These are phyloP conservation scores for Salvia rosmarinus DNA, from an alignment of 257 asterid species.

Conservation along the genomic window DNA sequence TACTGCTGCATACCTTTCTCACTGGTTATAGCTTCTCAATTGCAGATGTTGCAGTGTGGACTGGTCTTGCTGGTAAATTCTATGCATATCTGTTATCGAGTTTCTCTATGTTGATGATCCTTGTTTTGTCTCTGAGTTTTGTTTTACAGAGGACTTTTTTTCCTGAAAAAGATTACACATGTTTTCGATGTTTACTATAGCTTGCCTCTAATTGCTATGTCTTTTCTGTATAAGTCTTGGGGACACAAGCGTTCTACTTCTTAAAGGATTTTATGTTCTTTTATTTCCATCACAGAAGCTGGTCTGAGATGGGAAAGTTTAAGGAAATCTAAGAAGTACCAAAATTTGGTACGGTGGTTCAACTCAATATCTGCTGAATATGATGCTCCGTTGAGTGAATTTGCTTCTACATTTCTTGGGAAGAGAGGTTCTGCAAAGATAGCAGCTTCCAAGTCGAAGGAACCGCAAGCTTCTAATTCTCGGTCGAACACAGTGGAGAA, in stretches of 20 bases:
- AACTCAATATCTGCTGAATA: slow-evolving; percentile 70
- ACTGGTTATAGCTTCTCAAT: slow-evolving; percentile 71
- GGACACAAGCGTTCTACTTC: neutral
- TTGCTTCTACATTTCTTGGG: slow-evolving; percentile 52
- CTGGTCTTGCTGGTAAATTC: slow-evolving; percentile 77
- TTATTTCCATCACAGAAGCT: slow-evolving; percentile 54
- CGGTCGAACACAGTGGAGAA: slow-evolving; percentile 42
- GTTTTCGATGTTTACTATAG: neutral
- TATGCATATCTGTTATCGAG: neutral
- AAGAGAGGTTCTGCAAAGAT: slow-evolving; percentile 66
- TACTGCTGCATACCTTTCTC: slow-evolving; percentile 64
- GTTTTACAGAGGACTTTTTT: neutral
- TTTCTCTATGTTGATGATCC: slow-evolving; percentile 5
- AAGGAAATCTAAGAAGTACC: slow-evolving; percentile 86
- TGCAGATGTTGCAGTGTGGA: slow-evolving; percentile 91
- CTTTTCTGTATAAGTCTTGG: neutral
- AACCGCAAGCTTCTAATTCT: slow-evolving; percentile 51
- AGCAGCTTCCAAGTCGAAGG: slow-evolving; percentile 58
- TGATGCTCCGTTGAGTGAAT: slow-evolving; percentile 57
- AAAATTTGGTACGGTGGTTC: slow-evolving; percentile 87
- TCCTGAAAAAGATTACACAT: neutral
- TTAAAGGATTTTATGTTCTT: neutral
- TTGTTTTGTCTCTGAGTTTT: neutral
- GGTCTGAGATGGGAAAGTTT: slow-evolving; percentile 92
- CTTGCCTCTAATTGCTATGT: slow-evolving; percentile 6